Base-by-base conservation (phyloP, 306 rosid genomes). In the Trichosanthes truncata region DNA sequence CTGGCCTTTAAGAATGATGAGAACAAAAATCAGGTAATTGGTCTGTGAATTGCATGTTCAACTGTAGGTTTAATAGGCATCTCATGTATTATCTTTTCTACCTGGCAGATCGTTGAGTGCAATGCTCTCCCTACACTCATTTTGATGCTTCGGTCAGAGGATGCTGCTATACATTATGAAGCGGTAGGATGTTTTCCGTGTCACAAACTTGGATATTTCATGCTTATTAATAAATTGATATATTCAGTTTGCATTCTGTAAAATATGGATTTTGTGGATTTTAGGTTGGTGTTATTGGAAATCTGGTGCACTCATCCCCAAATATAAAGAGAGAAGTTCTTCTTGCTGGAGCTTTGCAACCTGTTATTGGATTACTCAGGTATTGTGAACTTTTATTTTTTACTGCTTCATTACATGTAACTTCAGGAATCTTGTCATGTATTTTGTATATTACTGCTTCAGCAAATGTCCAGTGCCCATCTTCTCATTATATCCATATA, bases 231-330 rank as follows among this genome's bases (percentile, higher is more conserved):
- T 12, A 31, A 4, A 29, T 4, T 51, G 46, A 72, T 77, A 53
- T 77, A 78, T 67, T 36, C 78, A 35, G 81, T 31, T 83, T 71
- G 66, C 75, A 53, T 51, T 76, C 62, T 80, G 25, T 76, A 66
- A 75, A 51, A 63, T 21, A 81, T 83, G 82, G 83, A 38, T 84
- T 84, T 82, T 49, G 76, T 85, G 84, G 49, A 56, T 87, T 80
- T 68, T 89, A 95, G 99, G 97, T 95, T 84, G 99, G 97, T 83
- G 99, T 95, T 72, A 95, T 95, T 29, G 99, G 99, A 86, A 95
- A 95, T 86, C 85, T 95, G 84, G 99, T 95, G 49, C 99, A 95
- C 78, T 95, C 99, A 25, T 95, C 99, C 38, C 99, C 99, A 12
- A 90, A 85, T 87, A 91, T 95, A 87, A 95, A 95, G 92, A 92